phyloP scores from a whole-genome alignment of 83 land plant species.

The Picea abies region DNA sequence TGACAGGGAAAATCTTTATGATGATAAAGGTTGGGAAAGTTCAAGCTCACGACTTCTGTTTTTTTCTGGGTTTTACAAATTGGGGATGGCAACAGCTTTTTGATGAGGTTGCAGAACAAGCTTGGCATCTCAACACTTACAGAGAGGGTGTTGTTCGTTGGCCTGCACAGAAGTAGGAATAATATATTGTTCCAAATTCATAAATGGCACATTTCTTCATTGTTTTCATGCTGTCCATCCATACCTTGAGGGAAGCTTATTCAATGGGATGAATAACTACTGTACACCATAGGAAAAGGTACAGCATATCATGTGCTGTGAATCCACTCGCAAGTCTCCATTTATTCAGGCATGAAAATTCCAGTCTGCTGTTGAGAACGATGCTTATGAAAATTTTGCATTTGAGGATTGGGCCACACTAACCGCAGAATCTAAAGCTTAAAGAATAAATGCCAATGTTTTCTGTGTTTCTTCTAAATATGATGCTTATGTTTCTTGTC shows the following conservation, averaged over 20 bases:
- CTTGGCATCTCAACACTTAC: conserved; percentile 44
- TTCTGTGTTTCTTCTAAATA: background rate
- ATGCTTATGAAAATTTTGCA: background rate
- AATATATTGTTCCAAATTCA: background rate
- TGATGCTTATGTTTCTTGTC: background rate
- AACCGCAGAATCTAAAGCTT: background rate
- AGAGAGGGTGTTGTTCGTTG: conserved; percentile 26
- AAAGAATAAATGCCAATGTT: background rate
- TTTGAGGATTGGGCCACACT: background rate
- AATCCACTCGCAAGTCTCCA: background rate
- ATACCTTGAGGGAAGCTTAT: background rate
- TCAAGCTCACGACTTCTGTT: conserved; percentile 59
- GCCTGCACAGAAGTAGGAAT: conserved; percentile 23
- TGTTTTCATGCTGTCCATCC: background rate
- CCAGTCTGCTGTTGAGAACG: background rate
- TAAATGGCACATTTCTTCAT: background rate
- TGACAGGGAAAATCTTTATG: conserved; percentile 38
- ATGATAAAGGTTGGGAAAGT: conserved; percentile 38
- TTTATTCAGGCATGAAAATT: background rate
- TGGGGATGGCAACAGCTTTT: conserved; percentile 76
- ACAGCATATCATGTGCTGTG: background rate
- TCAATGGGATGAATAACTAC: background rate
- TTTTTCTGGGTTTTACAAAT: conserved; percentile 62
- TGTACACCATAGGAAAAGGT: background rate
- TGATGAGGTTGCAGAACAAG: conserved; percentile 53